Percentiles rank a stretch among this genome's conserved stretches.
These are phyloP conservation scores for Ilex aquifolium DNA, from an alignment of 257 asterid genomes.

Conservation along the genomic window DNA sequence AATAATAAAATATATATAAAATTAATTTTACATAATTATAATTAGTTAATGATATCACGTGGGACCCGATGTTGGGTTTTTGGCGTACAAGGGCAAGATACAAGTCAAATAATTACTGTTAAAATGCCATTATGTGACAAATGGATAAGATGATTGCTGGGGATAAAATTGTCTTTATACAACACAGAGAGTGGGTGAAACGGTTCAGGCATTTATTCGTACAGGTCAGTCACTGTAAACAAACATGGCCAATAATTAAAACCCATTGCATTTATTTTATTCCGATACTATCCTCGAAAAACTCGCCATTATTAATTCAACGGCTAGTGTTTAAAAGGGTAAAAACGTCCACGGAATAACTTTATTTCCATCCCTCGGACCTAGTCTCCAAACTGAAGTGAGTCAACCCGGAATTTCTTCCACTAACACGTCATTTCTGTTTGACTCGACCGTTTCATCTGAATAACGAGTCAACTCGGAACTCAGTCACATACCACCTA, in stretches of 20 bases:
- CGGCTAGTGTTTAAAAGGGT: too few relatives aligned
- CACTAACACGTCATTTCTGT: too few relatives aligned
- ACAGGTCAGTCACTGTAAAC: slow-evolving; percentile 17
- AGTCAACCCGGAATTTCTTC: too few relatives aligned
- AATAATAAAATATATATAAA: too few relatives aligned
- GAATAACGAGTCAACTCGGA: slow-evolving; percentile 4
- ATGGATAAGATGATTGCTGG: background rate
- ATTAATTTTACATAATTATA: too few relatives aligned
- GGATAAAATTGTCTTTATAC: slow-evolving; percentile 19
- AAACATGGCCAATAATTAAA: background rate
- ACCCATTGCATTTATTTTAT: slow-evolving; percentile 3
- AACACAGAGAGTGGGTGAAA: background rate
- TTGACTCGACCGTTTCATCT: too few relatives aligned
- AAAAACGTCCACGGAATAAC: too few relatives aligned
- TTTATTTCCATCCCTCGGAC: too few relatives aligned
- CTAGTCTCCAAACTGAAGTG: too few relatives aligned
- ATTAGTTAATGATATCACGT: too few relatives aligned
- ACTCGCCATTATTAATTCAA: too few relatives aligned
- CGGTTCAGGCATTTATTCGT: slow-evolving; percentile 5
- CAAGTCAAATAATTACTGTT: background rate
- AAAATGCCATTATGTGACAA: background rate
- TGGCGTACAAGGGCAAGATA: background rate
- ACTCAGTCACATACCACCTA: slow-evolving; percentile 2
- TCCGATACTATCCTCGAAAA: slow-evolving; percentile 16
- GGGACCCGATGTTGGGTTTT: background rate